Conservation (phyloP, 768 basidiomycete species). For the Naematelia aurantialba region DNA sequence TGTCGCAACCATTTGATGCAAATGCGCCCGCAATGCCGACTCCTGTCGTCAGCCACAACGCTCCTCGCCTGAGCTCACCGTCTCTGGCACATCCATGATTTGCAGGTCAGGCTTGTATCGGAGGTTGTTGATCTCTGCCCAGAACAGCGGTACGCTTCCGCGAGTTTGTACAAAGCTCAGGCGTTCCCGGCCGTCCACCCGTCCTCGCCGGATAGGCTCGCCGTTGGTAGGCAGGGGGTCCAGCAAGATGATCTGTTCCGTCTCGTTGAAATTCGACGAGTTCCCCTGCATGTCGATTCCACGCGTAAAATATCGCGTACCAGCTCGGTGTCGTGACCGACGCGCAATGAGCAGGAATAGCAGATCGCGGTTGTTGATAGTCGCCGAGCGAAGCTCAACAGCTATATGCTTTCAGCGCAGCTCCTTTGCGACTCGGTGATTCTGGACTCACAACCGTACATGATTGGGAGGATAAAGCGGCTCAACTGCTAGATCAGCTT, state of each 20-base stretch:
- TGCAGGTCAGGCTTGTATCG: constrained; percentile 95
- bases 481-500: constrained; percentile 59
- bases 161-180: constrained; percentile 89
- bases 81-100: constrained; percentile 86
- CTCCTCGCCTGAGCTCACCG: constrained; percentile 57
- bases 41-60: constrained; percentile 56
- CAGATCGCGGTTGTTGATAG: constrained; percentile 72
- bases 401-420: constrained; percentile 54
- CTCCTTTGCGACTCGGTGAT: neutral
- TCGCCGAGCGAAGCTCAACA: constrained; percentile 73
- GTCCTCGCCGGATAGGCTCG: constrained; percentile 25
- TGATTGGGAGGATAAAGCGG: constrained; percentile 81
- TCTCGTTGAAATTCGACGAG: constrained; percentile 96
- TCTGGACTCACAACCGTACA: constrained; percentile 80
- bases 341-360: constrained; percentile 86
- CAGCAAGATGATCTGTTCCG: constrained; percentile 85
- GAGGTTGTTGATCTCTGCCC: constrained; percentile 93
- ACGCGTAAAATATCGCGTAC: constrained; percentile 93
- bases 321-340: constrained; percentile 87
- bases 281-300: constrained; percentile 85
- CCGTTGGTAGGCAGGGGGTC: constrained; percentile 52
- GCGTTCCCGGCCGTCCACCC: constrained; percentile 50
- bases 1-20: constrained; percentile 64
- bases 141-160: constrained; percentile 89
- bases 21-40: constrained; percentile 67